Conservation (phyloP, 768 basidiomycete genomes). For the Lyophyllum atratum region DNA sequence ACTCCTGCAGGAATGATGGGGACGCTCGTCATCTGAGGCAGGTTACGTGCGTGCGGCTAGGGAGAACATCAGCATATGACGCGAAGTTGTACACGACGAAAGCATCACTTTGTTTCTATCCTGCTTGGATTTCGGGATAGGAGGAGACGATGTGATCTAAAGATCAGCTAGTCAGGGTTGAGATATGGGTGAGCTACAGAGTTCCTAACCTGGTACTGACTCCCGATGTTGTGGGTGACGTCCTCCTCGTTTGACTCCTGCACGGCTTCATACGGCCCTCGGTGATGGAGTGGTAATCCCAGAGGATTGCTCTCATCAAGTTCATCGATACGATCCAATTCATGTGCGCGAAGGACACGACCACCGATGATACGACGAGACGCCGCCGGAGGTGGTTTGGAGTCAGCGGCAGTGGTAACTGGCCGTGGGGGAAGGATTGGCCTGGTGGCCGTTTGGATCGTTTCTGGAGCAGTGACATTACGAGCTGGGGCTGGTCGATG, state of each 20-base stretch:
- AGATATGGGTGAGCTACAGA: background rate
- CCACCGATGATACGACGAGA: constrained; percentile 17
- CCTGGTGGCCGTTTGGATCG: constrained; percentile 13
- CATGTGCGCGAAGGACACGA: constrained; percentile 20
- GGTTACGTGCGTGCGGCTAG: constrained; percentile 4
- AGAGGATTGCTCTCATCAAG: constrained; percentile 76
- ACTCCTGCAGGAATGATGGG: constrained; percentile 40
- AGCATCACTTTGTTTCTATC: constrained; percentile 11
- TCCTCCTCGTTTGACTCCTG: constrained; percentile 20
- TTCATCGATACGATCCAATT: constrained; percentile 75
- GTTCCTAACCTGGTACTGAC: constrained; percentile 17
- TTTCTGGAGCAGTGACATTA: constrained; percentile 16
- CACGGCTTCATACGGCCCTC: constrained; percentile 74
- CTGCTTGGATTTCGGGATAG: background rate
- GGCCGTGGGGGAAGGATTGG: constrained; percentile 24
- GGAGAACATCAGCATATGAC: background rate
- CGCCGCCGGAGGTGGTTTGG: constrained; percentile 16
- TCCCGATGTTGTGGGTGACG: constrained; percentile 25
- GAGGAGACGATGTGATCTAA: background rate
- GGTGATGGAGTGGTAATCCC: constrained; percentile 65
- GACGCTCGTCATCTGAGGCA: constrained; percentile 6
- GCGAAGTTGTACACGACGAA: background rate
- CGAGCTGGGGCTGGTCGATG: constrained; percentile 18
- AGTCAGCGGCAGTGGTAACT: constrained; percentile 22
- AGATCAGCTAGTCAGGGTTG: constrained; percentile 9